Conservation (phyloP, 2,329 filamentous ascomycete genomes). For the Monosporascus sp. region DNA sequence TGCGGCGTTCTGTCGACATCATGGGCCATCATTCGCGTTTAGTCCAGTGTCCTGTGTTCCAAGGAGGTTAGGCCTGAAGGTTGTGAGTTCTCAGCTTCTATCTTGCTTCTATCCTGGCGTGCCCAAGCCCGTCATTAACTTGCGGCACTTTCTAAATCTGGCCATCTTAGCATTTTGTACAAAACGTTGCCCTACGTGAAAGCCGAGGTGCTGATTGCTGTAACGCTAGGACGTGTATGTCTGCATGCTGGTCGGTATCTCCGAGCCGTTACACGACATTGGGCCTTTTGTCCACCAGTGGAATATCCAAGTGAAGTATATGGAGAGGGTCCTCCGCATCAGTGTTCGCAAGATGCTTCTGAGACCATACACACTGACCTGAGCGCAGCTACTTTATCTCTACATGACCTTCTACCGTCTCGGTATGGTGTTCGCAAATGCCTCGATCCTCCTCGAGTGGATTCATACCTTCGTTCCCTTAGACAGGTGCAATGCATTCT, state of each 20-base stretch:
- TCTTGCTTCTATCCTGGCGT: background rate
- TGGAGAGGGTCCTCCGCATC: too few relatives aligned
- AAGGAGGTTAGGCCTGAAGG: slow-evolving; percentile 8
- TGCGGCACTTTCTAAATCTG: too few relatives aligned
- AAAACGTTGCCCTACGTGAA: too few relatives aligned
- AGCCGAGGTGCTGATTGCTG: slow-evolving; percentile 4
- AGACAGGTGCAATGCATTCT: slow-evolving; percentile 12
- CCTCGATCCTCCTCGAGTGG: slow-evolving; percentile 15
- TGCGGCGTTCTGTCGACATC: slow-evolving; percentile 9
- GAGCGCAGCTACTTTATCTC: slow-evolving; percentile 12
- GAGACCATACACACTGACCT: background rate
- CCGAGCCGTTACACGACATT: too few relatives aligned
- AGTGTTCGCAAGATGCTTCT: background rate
- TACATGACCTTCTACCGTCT: slow-evolving; percentile 10
- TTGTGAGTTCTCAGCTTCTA: slow-evolving; percentile 4
- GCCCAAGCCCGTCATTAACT: too few relatives aligned
- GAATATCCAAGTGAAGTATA: slow-evolving; percentile 5
- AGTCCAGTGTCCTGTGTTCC: slow-evolving; percentile 7
- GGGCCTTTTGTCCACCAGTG: slow-evolving; percentile 13
- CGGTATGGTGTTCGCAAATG: slow-evolving; percentile 9
- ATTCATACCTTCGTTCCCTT: slow-evolving; percentile 12
- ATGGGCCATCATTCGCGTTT: slow-evolving; percentile 9
- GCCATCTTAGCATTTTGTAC: too few relatives aligned
- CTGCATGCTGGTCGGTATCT: too few relatives aligned
- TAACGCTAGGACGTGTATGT: background rate